phyloP scores from a whole-genome alignment of 257 asterid genomes.

The Leptodermis oblonga region DNA sequence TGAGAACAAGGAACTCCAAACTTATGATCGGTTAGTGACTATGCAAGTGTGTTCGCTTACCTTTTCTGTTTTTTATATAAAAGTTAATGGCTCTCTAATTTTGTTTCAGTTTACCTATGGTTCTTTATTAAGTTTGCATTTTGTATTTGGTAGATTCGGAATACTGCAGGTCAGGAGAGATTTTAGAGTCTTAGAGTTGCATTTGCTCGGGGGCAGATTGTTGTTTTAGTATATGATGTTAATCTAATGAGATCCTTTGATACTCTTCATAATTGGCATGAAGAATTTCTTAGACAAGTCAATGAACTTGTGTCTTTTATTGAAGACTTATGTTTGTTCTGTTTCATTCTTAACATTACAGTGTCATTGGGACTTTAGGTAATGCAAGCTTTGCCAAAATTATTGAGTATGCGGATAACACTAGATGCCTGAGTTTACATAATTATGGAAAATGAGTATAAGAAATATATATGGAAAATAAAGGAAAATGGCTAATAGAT shows the following conservation, averaged over 20 bases:
- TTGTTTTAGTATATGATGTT: slow-evolving; percentile 87
- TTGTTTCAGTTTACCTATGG: neutral
- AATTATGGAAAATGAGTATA: no score
- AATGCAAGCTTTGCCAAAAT: neutral
- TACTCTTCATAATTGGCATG: slow-evolving; percentile 93
- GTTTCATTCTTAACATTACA: neutral
- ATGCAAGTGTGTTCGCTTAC: slow-evolving; percentile 58
- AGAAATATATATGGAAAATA: no score
- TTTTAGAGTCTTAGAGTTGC: slow-evolving; percentile 98
- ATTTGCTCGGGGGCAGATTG: slow-evolving; percentile 97
- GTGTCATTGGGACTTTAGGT: neutral
- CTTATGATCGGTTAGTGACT: slow-evolving; percentile 85
- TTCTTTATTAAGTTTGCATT: slow-evolving; percentile 4
- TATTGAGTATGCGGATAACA: no score
- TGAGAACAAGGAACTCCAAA: slow-evolving; percentile 88
- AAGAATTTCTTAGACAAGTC: slow-evolving; percentile 97
- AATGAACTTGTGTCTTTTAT: slow-evolving; percentile 10
- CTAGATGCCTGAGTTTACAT: no score
- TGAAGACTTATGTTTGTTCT: slow-evolving; percentile 12
- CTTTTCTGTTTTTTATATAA: neutral
- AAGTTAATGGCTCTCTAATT: neutral
- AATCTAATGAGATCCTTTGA: slow-evolving; percentile 89
- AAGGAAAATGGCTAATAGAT: no score
- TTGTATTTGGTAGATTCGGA: slow-evolving; percentile 66
- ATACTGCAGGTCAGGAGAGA: slow-evolving; percentile 98